Base-by-base conservation (phyloP, 805 yeast genomes). In the Millerago galiae region DNA sequence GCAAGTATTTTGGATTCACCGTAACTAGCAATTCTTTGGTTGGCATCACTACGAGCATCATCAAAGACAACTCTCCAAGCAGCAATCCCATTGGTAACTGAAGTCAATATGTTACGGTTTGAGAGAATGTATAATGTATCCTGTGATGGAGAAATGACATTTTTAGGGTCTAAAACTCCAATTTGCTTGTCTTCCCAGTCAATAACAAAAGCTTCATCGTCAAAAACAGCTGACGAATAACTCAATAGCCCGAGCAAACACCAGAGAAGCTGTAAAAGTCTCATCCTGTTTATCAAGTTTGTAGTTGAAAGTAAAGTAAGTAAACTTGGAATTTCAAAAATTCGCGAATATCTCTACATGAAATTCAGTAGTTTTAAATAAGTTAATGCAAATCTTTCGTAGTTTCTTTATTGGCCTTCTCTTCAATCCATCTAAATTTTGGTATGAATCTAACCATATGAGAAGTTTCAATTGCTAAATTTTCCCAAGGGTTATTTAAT, bases 121-220 rank as follows among this genome's bases (percentile, higher is more conserved):
- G 68, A 57, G 4, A 67, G 35, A 7, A 66, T 43, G 15, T 62
- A 45, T 16, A 62, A 35, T 12, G 46, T 44, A 2, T 52, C 46
- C 12, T 50, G 39, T 26, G 38, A 36, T 45, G 52, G 44, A 7
- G 50, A 32, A 2, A 55, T 36, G 15, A 52, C 48, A 29, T 51
- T 51, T 2, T 34, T 32, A 2, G 24, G 53, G 15, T 51, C 41
- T 36, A 71, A 62, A 7, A 54, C 50, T 1, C 81, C 81, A 25
- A 74, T 57, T 38, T 67, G 70, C 26, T 63, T 64, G 8, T 67
- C 56, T 36, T 75, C 71, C 81, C 82, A 79, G 50, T 80, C 86
- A 28, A 64, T 63, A 14, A 59, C 59, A 53, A 71, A 75, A 0
- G 81, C 79, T 46, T 77, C 81, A 41, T 77, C 82, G 21, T 68